Base-by-base conservation (phyloP, 1,139 yeast species). In the Geotrichum restrictum region DNA sequence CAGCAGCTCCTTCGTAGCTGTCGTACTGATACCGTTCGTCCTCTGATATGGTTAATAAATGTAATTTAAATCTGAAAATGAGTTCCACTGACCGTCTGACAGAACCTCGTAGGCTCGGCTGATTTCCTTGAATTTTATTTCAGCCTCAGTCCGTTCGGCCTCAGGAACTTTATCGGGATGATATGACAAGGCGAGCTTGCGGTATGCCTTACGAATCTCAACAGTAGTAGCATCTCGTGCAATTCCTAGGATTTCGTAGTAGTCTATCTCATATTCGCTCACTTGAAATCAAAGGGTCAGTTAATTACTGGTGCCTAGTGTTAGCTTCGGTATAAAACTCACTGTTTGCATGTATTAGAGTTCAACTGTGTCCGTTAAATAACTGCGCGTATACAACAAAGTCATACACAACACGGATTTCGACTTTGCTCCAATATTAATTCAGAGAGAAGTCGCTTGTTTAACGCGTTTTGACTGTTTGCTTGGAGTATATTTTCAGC, bases 141-240 rank as follows among this genome's bases (percentile, higher is more conserved):
- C 95, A 1, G 91, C 85, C 37, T 71, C 79, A 27, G 74, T 82
- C 52, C 94, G 75, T 54, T 79, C 80, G 0, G 68, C 66, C 57
- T 82, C 89, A 0, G 79, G 69, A 1, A 79, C 91, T 66, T 88
- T 88, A 65, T 88, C 95, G 0, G 96, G 96, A 66, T 88, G 96
- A 64, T 81, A 78, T 53, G 74, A 72, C 51, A 88, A 74, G 11
- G 95, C 95, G 52, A 84, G 75, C 59, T 79, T 82, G 58, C 89
- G 76, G 69, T 85, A 88, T 1, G 95, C 93, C 67, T 78, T 81
- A 60, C 84, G 82, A 63, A 88, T 85, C 58, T 87, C 95, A 5
- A 73, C 69, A 37, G 78, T 67, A 1, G 84, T 70, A 6, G 95
- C 94, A 21, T 79, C 74, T 18, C 77, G 67, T 10, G 78, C 78